Evolutionary conservation across 495 filamentous ascomycete species (phyloP), one percentile per base, ranked within the genome.

Genomic region (Annulohypoxylon nitens): DNA sequence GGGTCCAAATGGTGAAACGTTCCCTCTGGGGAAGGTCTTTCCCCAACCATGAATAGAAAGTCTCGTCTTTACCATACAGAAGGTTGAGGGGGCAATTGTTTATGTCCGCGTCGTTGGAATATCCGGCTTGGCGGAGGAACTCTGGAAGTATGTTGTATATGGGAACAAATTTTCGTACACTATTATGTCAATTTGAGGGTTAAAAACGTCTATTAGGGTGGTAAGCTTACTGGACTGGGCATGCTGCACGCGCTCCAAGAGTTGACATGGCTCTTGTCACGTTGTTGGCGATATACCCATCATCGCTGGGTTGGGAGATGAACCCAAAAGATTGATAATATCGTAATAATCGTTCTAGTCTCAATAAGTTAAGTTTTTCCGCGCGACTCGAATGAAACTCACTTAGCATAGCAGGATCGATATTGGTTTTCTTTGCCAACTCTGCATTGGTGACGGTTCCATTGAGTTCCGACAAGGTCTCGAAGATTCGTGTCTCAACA

Each of bases 331-430:
- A 81, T 11, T 81, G 81, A 18, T 85, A 73, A 63, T 84, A 84
- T 12, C 84, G 81, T 26, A 86, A 68, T 30, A 87, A 41, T 30
- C 85, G 76, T 58, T 79, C 84, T 86, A 63, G 5, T 34, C 16
- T 11, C 12, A 2, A 37, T 60, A 30, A 63, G 39, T 4, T 9
- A 25, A 25, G 7, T n/a, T 4, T 11, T 11, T 1, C 1, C 23
- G 11, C 18, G 25, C 45, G 1, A 41, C 39, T 41, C 20, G 23
- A 2, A 41, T 23, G 10, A 39, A 39, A 12, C 67, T 58, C 57
- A 84, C 83, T 81, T 18, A 84, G 45, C 6, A 85, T 59, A 10
- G 62, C 58, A 23, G 78, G 63, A 58, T 78, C 77, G 11, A 83
- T 76, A 10, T 67, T 67, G 2, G 77, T 78, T 30, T 67, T 53